Evolutionary conservation across 495 filamentous ascomycete genomes (phyloP).

Genomic region (Neurospora sp.): DNA sequence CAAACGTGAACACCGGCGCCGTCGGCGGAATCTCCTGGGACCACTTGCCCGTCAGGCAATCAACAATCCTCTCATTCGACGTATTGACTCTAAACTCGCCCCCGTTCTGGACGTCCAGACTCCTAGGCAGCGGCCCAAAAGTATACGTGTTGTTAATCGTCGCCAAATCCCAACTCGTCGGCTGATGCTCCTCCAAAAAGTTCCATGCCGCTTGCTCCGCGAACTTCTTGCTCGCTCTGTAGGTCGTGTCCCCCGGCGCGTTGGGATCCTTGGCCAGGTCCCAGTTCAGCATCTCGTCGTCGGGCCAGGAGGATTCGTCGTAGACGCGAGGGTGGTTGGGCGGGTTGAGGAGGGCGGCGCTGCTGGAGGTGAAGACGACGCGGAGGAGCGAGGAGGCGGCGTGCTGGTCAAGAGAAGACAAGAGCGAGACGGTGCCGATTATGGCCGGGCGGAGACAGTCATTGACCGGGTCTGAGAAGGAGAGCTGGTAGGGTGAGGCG

Average conservation of each 20-base stretch:
- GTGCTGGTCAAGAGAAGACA: conserved; percentile 24
- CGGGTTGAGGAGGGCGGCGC: conserved; percentile 29
- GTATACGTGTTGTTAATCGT: conserved; percentile 37
- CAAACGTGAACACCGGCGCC: conserved; percentile 35
- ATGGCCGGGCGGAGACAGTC: conserved; percentile 36
- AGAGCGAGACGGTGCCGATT: conserved; percentile 31
- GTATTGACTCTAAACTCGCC: conserved; percentile 23
- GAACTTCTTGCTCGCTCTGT: conserved; percentile 33
- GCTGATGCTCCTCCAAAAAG: conserved; percentile 23
- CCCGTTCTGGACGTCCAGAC: conserved; percentile 11
- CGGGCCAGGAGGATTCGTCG: conserved; percentile 30
- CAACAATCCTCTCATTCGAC: conserved; percentile 36
- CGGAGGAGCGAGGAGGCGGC: conserved; percentile 25
- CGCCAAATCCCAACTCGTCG: conserved; percentile 28
- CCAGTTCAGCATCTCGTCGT: conserved; percentile 16
- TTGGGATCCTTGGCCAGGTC: conserved; percentile 21
- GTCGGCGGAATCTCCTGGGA: conserved; percentile 20
- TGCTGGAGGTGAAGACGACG: conserved; percentile 37
- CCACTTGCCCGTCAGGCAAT: conserved; percentile 28
- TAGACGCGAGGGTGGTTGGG: conserved; percentile 28
- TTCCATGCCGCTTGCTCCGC: conserved; percentile 38
- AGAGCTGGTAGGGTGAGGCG: conserved; percentile 33
- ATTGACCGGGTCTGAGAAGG: conserved; percentile 24
- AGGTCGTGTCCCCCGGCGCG: conserved; percentile 12
- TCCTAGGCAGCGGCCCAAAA: conserved; percentile 33